phyloP scores from a whole-genome alignment of 1,284 basidiomycete species.

The Cutaneotrichosporon dermatis region DNA sequence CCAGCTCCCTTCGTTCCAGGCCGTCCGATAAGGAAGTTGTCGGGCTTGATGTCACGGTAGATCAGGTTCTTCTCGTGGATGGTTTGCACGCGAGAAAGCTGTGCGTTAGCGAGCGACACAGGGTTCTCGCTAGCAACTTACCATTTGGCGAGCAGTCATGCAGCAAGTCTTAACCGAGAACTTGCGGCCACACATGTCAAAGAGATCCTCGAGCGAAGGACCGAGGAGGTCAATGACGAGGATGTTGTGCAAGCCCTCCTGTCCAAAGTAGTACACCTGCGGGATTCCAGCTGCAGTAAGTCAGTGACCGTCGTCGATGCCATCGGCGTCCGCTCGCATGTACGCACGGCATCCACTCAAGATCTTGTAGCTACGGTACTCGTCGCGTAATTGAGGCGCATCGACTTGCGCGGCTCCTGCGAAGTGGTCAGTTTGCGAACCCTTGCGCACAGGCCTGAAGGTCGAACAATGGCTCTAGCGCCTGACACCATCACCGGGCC shows the following conservation, averaged over 20 bases:
- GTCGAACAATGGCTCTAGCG: background rate
- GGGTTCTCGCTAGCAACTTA: constrained; percentile 78
- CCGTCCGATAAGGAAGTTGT: constrained; percentile 91
- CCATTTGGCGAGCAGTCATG: constrained; percentile 96
- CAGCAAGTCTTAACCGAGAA: constrained; percentile 97
- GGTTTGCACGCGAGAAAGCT: constrained; percentile 85
- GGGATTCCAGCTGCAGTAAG: constrained; percentile 68
- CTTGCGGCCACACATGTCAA: constrained; percentile 99
- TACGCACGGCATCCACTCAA: constrained; percentile 82
- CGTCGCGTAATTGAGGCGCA: constrained; percentile 90
- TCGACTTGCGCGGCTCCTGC: constrained; percentile 91
- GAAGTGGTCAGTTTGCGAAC: constrained; percentile 11
- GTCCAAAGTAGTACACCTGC: constrained; percentile 95
- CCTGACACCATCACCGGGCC: too few species aligned
- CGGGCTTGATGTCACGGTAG: constrained; percentile 95
- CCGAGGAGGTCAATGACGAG: constrained; percentile 93
- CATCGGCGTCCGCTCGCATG: background rate
- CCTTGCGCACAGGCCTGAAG: constrained; percentile 1
- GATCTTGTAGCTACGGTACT: constrained; percentile 96
- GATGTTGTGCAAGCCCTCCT: constrained; percentile 96
- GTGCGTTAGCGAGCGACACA: constrained; percentile 2
- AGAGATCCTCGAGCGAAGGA: constrained; percentile 91
- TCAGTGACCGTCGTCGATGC: background rate
- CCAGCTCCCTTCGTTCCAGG: constrained; percentile 82
- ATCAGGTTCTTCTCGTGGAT: constrained; percentile 97